These are phyloP conservation scores for Paraphoma sp. DNA, from an alignment of 2,329 filamentous ascomycete genomes.

Conservation along the genomic window DNA sequence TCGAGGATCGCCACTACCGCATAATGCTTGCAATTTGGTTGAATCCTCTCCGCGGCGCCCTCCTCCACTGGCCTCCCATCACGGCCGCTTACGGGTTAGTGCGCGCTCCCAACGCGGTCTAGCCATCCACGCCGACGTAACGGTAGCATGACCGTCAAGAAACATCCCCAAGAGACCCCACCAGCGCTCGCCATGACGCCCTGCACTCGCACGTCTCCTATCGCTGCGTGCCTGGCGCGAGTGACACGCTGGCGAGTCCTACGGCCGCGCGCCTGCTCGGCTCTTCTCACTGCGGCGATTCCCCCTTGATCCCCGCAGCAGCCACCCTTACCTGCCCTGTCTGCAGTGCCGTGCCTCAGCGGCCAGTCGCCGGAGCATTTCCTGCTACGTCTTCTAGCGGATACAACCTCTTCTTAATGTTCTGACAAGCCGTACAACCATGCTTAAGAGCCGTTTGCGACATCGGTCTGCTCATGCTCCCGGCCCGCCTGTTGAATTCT, in stretches of 20 bases:
- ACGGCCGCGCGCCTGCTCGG: conserved; percentile 15
- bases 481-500: conserved; percentile 39
- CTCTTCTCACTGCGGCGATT: conserved; percentile 11
- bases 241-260: conserved; percentile 19
- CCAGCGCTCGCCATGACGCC: conserved; percentile 37
- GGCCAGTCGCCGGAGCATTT: conserved; percentile 37
- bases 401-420: conserved; percentile 48
- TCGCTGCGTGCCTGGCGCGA: conserved; percentile 29
- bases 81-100: conserved; percentile 16
- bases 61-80: conserved; percentile 19
- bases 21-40: conserved; percentile 31
- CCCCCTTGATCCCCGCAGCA: conserved; percentile 23
- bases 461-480: conserved; percentile 45
- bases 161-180: conserved; percentile 34
- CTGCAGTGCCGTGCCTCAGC: conserved; percentile 41
- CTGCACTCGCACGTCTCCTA: conserved; percentile 24
- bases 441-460: conserved; percentile 47
- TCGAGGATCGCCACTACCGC: conserved; percentile 14
- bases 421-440: conserved; percentile 48
- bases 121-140: conserved; percentile 36
- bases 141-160: conserved; percentile 39
- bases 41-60: conserved; percentile 29
- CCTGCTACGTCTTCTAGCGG: conserved; percentile 43
- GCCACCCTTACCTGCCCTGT: conserved; percentile 36
- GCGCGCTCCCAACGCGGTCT: conserved; percentile 21